Evolutionary conservation across 169 alveolate species (phyloP).

Genomic region (Cardiosporidium cionae): DNA sequence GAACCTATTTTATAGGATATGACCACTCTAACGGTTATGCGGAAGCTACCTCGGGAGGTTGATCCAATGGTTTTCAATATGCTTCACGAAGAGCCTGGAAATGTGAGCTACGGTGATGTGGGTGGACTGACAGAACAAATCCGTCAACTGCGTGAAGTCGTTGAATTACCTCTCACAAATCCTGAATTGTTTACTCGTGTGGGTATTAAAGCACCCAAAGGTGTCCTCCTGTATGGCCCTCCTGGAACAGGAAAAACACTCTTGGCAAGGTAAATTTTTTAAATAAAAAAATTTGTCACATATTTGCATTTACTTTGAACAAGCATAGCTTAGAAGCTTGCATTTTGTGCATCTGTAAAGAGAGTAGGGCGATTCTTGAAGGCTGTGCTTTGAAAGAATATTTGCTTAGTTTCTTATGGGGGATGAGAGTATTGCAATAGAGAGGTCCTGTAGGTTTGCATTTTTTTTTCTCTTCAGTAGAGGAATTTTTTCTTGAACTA

Average conservation of each 20-base stretch:
- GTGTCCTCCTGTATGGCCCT: slow-evolving; percentile 95
- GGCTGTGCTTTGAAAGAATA: too few relatives aligned
- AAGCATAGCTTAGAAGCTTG: too few relatives aligned
- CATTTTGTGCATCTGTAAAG: too few relatives aligned
- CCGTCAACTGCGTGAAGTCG: slow-evolving; percentile 93
- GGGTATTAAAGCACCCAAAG: slow-evolving; percentile 99
- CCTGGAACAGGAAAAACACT: slow-evolving; percentile 99
- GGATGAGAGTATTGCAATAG: too few relatives aligned
- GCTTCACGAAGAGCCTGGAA: slow-evolving; percentile 92
- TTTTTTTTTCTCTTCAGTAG: too few relatives aligned
- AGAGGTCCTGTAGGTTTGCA: too few relatives aligned
- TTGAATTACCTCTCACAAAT: slow-evolving; percentile 96
- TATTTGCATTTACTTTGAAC: too few relatives aligned
- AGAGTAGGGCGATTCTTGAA: too few relatives aligned
- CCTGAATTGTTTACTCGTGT: slow-evolving; percentile 94
- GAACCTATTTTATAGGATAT: slow-evolving; percentile 62
- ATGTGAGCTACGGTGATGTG: slow-evolving; percentile 54
- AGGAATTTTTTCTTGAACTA: too few relatives aligned
- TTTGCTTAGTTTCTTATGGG: too few relatives aligned
- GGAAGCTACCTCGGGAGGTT: slow-evolving; percentile 92
- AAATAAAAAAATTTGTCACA: too few relatives aligned
- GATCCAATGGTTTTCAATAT: slow-evolving; percentile 96
- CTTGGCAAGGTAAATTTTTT: slow-evolving; percentile 71
- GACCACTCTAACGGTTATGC: slow-evolving; percentile 96
- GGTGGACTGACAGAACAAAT: slow-evolving; percentile 98